Evolutionary conservation across 2,329 filamentous ascomycete species (phyloP).

Genomic region (Talaromyces sp.): DNA sequence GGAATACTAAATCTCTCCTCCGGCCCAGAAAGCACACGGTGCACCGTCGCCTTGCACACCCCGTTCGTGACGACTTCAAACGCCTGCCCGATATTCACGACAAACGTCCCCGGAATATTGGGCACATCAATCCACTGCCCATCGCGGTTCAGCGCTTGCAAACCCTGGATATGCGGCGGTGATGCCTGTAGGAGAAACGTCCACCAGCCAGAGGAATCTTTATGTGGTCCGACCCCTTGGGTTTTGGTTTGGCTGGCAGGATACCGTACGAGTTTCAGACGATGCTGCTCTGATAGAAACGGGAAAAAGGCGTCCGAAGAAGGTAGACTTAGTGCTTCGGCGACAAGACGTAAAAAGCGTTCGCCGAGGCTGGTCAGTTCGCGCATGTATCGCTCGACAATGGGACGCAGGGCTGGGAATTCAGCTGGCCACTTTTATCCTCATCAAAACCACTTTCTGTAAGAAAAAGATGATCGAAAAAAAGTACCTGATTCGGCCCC

Average conservation of each 20-base stretch:
- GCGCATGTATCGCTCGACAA: slow-evolving; percentile 46
- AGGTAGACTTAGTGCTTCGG: slow-evolving; percentile 49
- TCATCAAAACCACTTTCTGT: neutral
- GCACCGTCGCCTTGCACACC: slow-evolving; percentile 3
- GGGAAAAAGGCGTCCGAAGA: slow-evolving; percentile 40
- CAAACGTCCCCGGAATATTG: slow-evolving; percentile 3
- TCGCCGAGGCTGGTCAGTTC: slow-evolving; percentile 48
- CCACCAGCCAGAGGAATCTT: slow-evolving; percentile 59
- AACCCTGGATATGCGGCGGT: slow-evolving; percentile 41
- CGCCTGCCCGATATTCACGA: slow-evolving; percentile 9
- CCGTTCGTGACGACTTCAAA: slow-evolving; percentile 8
- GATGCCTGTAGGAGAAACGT: slow-evolving; percentile 59
- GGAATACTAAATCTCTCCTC: slow-evolving; percentile 4
- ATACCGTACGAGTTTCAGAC: slow-evolving; percentile 54
- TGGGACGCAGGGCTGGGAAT: slow-evolving; percentile 28
- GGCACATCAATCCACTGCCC: slow-evolving; percentile 3
- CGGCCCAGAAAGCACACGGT: neutral
- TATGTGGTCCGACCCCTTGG: slow-evolving; percentile 58
- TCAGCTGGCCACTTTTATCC: slow-evolving; percentile 37
- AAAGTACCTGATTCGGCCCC: slow-evolving; percentile 43
- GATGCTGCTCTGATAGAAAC: slow-evolving; percentile 53
- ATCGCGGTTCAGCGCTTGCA: slow-evolving; percentile 20
- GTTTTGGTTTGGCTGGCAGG: slow-evolving; percentile 22
- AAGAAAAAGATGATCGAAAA: neutral
- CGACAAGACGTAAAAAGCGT: slow-evolving; percentile 52